phyloP scores from a whole-genome alignment of 768 basidiomycete genomes.

The Panus rudis region DNA sequence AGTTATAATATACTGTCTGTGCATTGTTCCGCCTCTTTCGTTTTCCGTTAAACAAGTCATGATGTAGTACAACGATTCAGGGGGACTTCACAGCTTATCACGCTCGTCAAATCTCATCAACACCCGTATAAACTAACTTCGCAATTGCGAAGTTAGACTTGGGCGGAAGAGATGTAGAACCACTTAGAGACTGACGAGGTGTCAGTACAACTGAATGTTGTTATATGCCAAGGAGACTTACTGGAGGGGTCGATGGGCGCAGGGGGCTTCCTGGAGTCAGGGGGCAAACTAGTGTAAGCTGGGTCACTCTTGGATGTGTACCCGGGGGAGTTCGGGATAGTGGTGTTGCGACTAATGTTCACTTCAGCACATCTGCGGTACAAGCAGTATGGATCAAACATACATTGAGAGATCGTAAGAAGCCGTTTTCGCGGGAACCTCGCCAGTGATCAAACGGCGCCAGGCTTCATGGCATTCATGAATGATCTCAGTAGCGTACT shows the following conservation, averaged over 20 bases:
- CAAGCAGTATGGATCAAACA: not conserved
- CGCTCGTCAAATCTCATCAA: too few relatives aligned
- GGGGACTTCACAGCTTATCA: too few relatives aligned
- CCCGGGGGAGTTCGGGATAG: slow-evolving; percentile 68
- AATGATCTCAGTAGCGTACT: slow-evolving; percentile 98
- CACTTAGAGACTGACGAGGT: slow-evolving; percentile 67
- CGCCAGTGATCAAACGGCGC: slow-evolving; percentile 85
- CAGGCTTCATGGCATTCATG: slow-evolving; percentile 99
- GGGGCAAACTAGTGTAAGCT: slow-evolving; percentile 58
- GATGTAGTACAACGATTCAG: not conserved
- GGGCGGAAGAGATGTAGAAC: slow-evolving; percentile 92
- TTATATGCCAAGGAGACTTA: slow-evolving; percentile 31
- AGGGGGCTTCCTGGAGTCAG: slow-evolving; percentile 76
- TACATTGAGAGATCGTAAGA: slow-evolving; percentile 82
- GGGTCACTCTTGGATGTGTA: slow-evolving; percentile 56
- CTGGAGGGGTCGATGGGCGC: slow-evolving; percentile 88
- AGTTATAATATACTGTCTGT: slow-evolving; percentile 5
- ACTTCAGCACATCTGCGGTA: not conserved
- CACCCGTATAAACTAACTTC: too few relatives aligned
- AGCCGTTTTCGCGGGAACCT: slow-evolving; percentile 64
- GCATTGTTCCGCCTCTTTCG: not conserved
- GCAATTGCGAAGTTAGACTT: too few relatives aligned
- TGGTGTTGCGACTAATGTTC: slow-evolving; percentile 65
- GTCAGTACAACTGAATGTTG: slow-evolving; percentile 6
- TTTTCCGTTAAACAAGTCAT: slow-evolving; percentile 1